Percentiles rank a stretch among this genome's conserved stretches.
phyloP scores from a whole-genome alignment of 2,329 filamentous ascomycete species.

The Diaporthe aspalathi region DNA sequence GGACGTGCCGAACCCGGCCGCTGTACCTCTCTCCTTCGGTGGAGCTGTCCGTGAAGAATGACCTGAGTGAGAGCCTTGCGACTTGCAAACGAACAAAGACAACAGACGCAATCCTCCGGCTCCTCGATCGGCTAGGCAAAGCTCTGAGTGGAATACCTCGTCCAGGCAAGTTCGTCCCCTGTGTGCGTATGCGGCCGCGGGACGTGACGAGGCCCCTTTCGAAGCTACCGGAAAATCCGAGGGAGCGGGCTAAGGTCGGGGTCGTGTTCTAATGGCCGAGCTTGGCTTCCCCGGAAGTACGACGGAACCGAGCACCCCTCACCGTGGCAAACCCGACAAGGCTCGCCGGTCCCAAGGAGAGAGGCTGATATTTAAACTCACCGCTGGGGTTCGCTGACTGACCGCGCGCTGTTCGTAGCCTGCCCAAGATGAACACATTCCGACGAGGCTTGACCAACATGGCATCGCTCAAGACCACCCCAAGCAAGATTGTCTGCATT shows the following conservation, averaged over 20 bases:
- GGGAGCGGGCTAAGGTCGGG: slow-evolving; percentile 12
- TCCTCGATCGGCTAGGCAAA: background rate
- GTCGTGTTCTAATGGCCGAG: slow-evolving; percentile 25
- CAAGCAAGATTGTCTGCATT: slow-evolving; percentile 82
- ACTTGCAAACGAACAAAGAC: background rate
- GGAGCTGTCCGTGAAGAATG: slow-evolving; percentile 11
- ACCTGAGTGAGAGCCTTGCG: no score
- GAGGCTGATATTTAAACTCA: slow-evolving; percentile 19
- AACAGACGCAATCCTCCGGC: background rate
- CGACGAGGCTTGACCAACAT: slow-evolving; percentile 50
- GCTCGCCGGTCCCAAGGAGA: background rate
- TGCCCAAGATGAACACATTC: slow-evolving; percentile 40
- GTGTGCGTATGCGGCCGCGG: slow-evolving; percentile 7
- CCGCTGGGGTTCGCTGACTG: slow-evolving; percentile 6
- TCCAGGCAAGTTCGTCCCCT: slow-evolving; percentile 6
- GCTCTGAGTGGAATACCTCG: background rate
- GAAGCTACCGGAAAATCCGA: background rate
- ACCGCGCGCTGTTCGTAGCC: background rate
- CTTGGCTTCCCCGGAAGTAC: slow-evolving; percentile 19
- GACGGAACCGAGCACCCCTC: slow-evolving; percentile 29
- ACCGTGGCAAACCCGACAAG: slow-evolving; percentile 19
- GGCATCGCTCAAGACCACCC: slow-evolving; percentile 58
- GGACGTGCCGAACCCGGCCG: slow-evolving; percentile 21
- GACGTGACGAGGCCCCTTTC: background rate
- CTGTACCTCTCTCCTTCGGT: background rate